Base-by-base conservation (phyloP, 2,329 filamentous ascomycete genomes). In the Alternaria brassicae region DNA sequence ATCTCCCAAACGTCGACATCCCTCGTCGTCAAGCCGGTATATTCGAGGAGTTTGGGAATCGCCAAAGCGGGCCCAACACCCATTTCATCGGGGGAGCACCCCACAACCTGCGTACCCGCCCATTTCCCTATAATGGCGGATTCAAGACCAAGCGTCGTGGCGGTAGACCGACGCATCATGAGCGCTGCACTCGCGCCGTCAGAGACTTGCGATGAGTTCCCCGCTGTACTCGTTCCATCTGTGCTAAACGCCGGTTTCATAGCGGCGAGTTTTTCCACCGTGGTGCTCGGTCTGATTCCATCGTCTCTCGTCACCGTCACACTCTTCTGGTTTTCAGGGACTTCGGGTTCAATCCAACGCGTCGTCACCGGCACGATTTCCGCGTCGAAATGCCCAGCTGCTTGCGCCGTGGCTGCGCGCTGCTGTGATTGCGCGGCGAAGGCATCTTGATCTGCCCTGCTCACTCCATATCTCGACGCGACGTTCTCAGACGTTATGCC, bases 1-100 rank as follows among this genome's bases (percentile, higher is more conserved):
- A 97, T 90, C 82, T 97, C 93, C 93, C 93, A 97, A 9, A 95
- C 82, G 34, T 89, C 85, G 0, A 98, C 86, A 58, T 97, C 92
- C 2, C 83, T 81, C 12, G 82, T 88, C 41, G 80, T 74, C 13
- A 97, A 76, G 0, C 89, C 91, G 1, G 89, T 85, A 61, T 87
- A 86, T 17, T 81, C 77, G n/a, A 97, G 83, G 19, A 97, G 83
- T 75, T 89, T 91, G 6, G 93, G 93, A 52, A 97, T 94, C 0
- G 92, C 93, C 27, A 96, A 74, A 0, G 92, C 92, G 0, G 94
- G 93, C 0, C 94, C 93, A 58, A 97, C 84, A 37, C 94, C 93
- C 94, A 98, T 97, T 84, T 97, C 93, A 72, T 96, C 92, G 0
- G 94, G 93, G 51, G 83, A 84, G 75, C 92, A 96, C 12, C 94